A percentile compares a stretch with the other conserved stretches of the same genome.
Evolutionary conservation across 192 early-diverging fungal genomes (phyloP).

Genomic region (Linnemannia hyalina): DNA sequence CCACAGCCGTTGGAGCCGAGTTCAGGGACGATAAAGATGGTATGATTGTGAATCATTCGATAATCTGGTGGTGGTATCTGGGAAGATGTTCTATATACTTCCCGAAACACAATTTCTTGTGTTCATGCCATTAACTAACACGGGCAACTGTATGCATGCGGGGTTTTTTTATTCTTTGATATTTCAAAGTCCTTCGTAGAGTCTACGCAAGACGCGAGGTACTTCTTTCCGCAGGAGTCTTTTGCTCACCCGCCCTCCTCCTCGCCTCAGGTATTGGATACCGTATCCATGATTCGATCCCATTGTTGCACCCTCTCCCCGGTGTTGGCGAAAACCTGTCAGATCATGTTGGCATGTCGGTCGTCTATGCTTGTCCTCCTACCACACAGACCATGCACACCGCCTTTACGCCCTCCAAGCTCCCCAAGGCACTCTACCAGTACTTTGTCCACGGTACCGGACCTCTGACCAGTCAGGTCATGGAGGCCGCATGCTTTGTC

Average conservation of each 20-base stretch:
- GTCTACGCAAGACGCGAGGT: constrained; percentile 41
- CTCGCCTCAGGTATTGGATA: constrained; percentile 56
- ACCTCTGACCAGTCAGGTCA: neutral
- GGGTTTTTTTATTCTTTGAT: neutral
- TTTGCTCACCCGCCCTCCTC: constrained; percentile 48
- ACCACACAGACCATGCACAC: neutral
- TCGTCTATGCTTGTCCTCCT: constrained; percentile 14
- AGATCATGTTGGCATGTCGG: constrained; percentile 38
- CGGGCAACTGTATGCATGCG: neutral
- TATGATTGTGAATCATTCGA: neutral
- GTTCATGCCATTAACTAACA: neutral
- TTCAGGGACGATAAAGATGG: constrained; percentile 23
- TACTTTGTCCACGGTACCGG: constrained; percentile 20
- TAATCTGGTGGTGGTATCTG: neutral
- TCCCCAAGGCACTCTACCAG: neutral
- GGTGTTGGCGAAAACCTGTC: constrained; percentile 57
- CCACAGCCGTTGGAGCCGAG: constrained; percentile 20
- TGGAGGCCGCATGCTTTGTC: constrained; percentile 21
- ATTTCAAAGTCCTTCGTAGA: constrained; percentile 14
- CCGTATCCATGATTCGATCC: constrained; percentile 18
- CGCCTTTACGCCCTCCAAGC: neutral
- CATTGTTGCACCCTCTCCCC: constrained; percentile 28
- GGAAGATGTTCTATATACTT: neutral
- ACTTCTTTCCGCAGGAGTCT: constrained; percentile 53
- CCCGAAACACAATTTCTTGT: neutral